Percentiles rank a stretch among this genome's conserved stretches.
Evolutionary conservation across 202 grass and related monocot genomes (phyloP).

Genomic region (Cymbopogon flexuosus): DNA sequence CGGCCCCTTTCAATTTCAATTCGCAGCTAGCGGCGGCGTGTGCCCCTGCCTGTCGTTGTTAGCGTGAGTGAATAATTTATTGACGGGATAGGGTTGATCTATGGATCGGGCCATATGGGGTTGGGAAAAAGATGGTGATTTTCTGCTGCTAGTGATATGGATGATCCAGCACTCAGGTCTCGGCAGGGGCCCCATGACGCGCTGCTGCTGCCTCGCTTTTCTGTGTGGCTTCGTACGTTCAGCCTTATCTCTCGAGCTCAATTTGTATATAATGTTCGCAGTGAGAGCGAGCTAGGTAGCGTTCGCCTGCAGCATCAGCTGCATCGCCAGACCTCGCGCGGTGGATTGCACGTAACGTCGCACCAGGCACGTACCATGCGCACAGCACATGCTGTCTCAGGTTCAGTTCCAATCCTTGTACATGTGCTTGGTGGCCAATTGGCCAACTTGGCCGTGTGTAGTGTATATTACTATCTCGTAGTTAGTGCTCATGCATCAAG

Average conservation of each 20-base stretch:
- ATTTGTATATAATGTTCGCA: neutral
- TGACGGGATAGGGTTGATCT: neutral
- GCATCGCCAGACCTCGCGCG: no score
- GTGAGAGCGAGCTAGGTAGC: neutral
- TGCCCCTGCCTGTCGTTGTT: conserved; percentile 9
- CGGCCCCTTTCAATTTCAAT: neutral
- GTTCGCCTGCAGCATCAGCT: no score
- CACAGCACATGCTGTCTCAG: no score
- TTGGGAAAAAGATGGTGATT: conserved; percentile 6
- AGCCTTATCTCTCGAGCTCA: conserved; percentile 35
- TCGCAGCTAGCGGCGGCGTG: neutral
- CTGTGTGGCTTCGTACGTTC: neutral
- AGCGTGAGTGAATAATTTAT: conserved; percentile 5
- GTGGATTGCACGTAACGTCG: conserved; percentile 29
- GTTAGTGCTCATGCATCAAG: neutral
- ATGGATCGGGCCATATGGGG: neutral
- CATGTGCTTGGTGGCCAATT: neutral
- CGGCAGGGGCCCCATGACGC: conserved; percentile 14
- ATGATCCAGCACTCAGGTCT: conserved; percentile 26
- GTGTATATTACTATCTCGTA: neutral
- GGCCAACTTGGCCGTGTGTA: neutral
- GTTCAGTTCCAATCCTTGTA: neutral
- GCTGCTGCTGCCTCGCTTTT: neutral
- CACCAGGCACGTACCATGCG: neutral
- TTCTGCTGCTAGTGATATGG: conserved; percentile 24